Conservation (phyloP, 805 yeast species). For the Spathaspora gorwiae region DNA sequence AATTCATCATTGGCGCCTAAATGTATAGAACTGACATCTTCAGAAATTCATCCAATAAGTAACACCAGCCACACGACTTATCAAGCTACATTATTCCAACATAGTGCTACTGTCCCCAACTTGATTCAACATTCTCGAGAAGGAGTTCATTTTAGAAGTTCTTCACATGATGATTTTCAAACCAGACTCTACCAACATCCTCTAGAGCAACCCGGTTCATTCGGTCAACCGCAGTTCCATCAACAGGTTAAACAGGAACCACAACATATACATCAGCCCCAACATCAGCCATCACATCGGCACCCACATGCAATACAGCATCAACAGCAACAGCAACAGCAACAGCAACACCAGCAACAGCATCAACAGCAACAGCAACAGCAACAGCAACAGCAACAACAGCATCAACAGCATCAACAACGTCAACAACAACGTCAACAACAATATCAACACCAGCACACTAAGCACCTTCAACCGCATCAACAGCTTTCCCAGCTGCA, state of each 20-base stretch:
- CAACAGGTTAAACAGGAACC: neutral
- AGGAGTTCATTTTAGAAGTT: neutral
- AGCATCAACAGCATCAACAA: neutral
- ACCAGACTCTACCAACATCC: neutral
- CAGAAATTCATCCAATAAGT: neutral
- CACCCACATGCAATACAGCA: neutral
- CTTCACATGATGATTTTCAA: conserved; percentile 5
- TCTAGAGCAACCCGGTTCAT: neutral
- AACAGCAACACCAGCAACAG: conserved; percentile 1
- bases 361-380: conserved; percentile 4
- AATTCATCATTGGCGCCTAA: conserved; percentile 14
- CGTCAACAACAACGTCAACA: neutral
- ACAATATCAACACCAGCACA: neutral
- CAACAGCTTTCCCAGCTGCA: conserved; percentile 1
- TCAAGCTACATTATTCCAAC: conserved; percentile 13
- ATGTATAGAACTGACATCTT: neutral
- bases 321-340: neutral
- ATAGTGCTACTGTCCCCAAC: conserved; percentile 7
- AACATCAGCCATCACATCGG: neutral
- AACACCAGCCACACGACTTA: conserved; percentile 2
- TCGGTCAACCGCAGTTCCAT: neutral
- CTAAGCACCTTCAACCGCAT: neutral
- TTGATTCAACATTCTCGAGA: conserved; percentile 1
- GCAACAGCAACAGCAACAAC: neutral
- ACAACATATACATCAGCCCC: neutral